Conservation (phyloP, 257 asterid genomes). For the Nyctanthes arbortristis region DNA sequence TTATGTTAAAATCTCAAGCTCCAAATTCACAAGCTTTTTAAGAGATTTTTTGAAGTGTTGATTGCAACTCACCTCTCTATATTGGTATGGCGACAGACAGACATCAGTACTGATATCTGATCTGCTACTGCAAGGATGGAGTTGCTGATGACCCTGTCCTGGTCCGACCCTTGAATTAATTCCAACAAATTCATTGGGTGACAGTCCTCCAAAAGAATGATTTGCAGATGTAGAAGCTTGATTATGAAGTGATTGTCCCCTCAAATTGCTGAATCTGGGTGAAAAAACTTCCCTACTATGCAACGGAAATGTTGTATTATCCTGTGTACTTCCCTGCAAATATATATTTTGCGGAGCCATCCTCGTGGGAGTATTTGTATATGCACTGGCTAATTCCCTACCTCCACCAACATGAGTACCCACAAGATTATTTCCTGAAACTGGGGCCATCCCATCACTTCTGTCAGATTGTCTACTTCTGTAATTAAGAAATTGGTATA, state of each 20-base stretch:
- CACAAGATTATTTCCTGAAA: constrained; percentile 36
- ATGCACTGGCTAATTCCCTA: constrained; percentile 40
- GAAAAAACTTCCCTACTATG: constrained; percentile 38
- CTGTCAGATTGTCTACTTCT: constrained; percentile 58
- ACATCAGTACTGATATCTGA: constrained; percentile 52
- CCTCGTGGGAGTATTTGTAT: constrained; percentile 29
- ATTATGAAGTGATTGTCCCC: constrained; percentile 38
- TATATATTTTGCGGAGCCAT: constrained; percentile 28
- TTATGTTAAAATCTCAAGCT: constrained; percentile 33
- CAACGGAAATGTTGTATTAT: constrained; percentile 25
- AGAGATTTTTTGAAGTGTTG: constrained; percentile 39
- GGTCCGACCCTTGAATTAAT: constrained; percentile 37
- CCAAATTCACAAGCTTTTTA: constrained; percentile 40
- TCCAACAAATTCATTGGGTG: constrained; percentile 46
- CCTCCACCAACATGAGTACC: constrained; percentile 49
- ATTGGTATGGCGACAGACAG: constrained; percentile 41
- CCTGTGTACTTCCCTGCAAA: constrained; percentile 43
- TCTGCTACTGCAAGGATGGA: constrained; percentile 59
- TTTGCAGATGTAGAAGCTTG: constrained; percentile 68
- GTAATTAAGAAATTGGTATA: constrained; percentile 48
- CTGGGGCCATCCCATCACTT: constrained; percentile 28
- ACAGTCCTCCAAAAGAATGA: constrained; percentile 38
- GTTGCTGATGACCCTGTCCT: constrained; percentile 58
- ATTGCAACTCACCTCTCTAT: constrained; percentile 64
- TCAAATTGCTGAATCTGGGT: constrained; percentile 43